Evolutionary conservation across 2,329 filamentous ascomycete species (phyloP), one percentile per base, ranked within the genome.

Genomic region (Aspergillus proliferans): DNA sequence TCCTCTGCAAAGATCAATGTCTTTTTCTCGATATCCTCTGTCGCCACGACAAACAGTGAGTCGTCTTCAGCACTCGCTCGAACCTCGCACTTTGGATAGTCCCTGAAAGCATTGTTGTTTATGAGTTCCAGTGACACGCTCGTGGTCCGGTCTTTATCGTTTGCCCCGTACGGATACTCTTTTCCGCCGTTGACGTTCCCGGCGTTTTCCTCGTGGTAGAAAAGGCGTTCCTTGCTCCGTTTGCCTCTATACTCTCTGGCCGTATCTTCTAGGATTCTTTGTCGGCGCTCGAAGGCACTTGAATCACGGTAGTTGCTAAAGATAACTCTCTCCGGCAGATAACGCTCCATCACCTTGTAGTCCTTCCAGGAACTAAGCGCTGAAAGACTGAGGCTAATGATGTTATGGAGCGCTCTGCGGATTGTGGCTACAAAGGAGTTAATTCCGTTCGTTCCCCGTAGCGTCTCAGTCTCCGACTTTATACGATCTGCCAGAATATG

Each of bases 1-100:
- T 69, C 67, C 44, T 69, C 66, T 19, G 52, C 58, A 49, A 63
- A 61, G 30, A 70, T 60, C 6, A 64, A 15, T 22, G 59, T 53
- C 1, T 57, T 57, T 19, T 46, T 43, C 14, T 47, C 30, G 34
- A 70, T 68, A 5, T 57, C 21, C 12, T 48, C 36, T 3, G 46
- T 59, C 6, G 67, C 67, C 45, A 62, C 62, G n/a, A 69, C 60
- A 2, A 54, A 51, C n/a, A 63, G 12, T 28, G 53, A 45, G n/a
- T 47, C 38, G 4, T 33, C 26, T 36, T 50, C 28, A 3, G 40
- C 36, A 21, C 15, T 22, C 12, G 22, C 41, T 24, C 46, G 47
- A 47, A 50, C 45, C 38, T 57, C 22, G 34, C 49, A 57, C 18
- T 28, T 47, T 24, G 40, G 30, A 26, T 46, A 50, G 2, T 46